Evolutionary conservation across 768 basidiomycete species (phyloP), one percentile per base, ranked within the genome.

Genomic region (Pholiota microspora): DNA sequence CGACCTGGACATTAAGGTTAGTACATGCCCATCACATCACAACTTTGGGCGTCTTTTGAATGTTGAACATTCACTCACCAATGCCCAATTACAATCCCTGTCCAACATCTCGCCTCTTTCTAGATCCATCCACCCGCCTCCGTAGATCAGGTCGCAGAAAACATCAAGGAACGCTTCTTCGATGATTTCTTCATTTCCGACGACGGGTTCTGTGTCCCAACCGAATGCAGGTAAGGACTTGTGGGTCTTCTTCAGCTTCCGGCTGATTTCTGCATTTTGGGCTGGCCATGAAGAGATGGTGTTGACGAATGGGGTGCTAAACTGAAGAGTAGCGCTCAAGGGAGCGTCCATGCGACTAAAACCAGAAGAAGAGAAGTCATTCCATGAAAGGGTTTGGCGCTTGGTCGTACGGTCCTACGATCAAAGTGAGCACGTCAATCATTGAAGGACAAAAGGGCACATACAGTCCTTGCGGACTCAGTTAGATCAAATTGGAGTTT

Each of bases 401-500:
- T 94, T 94, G 36, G 83, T 76, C 1, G 82, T 60, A 50, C 80
- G 82, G 64, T 83, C 77, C 88, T 92, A 31, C 40, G 32, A 44
- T 49, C 9, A 49, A 31, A 18, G 40, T 32, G 29, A 52, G 16
- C 45, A 36, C 45, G 28, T 27, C 25, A 51, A 40, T 28, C 45
- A 55, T 12, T 29, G 36, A 16, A 34, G 31, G 50, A 53, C 25
- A 53, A 38, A 28, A 27, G 12, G 45, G 29, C 46, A 62, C 76
- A 58, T 61, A 77, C 86, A 61, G 76, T 79, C 57, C 92, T 78
- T 23, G 94, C 94, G 53, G 85, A 80, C 72, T 98, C 97, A 0
- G 86, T 95, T 58, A 98, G 69, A 68, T 98, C 95, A 69, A 99
- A 98, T 64, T 93, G 84, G 28, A 98, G 77, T 70, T 90, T 90